Base-by-base conservation (phyloP, 2,329 filamentous ascomycete genomes). In the Scytalidium lignicola region DNA sequence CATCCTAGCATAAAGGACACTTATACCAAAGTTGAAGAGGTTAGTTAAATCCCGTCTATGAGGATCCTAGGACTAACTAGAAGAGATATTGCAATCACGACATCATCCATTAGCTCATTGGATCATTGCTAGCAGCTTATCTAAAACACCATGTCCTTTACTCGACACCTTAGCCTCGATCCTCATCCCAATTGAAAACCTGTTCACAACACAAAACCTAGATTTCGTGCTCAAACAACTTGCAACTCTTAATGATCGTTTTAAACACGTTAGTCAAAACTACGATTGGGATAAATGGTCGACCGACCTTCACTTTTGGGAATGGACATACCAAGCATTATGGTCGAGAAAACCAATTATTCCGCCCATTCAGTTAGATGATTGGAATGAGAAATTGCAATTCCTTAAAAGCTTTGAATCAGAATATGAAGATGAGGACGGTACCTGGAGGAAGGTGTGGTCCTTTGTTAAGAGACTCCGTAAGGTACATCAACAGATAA, bases 181-280 rank as follows among this genome's bases (percentile, higher is more conserved):
- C 22, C 29, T 51, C 15, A 44, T 49, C 42, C 41, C 15, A 49
- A 46, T 51, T 45, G 23, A 22, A 43, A 23, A 7, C 40, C 29
- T 48, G 23, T 54, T 54, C 28, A 37, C 44, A 41, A 47, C 44
- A 28, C 50, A 46, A 19, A 43, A 49, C 40, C 44, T 88, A 18
- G 73, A 72, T 59, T 21, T 43, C 39, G 44, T 51, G 28, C 51
- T 53, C 23, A 41, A 26, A 26, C 10, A 10, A 43, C 46, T 48
- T 49, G 13, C 21, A 15, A 46, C 46, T 48, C 42, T 53, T 12
- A 15, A 53, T 42, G 21, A 17, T 32, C 51, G 51, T 17, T 51
- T 51, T 23, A 20, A 21, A 42, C 32, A 53, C 41, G 22, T 46
- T 15, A 48, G 39, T 39, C 39, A 51, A 32, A 45, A 19, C 26